Evolutionary conservation across 2,329 filamentous ascomycete genomes (phyloP).

Genomic region (Raffaelea albimanens): DNA sequence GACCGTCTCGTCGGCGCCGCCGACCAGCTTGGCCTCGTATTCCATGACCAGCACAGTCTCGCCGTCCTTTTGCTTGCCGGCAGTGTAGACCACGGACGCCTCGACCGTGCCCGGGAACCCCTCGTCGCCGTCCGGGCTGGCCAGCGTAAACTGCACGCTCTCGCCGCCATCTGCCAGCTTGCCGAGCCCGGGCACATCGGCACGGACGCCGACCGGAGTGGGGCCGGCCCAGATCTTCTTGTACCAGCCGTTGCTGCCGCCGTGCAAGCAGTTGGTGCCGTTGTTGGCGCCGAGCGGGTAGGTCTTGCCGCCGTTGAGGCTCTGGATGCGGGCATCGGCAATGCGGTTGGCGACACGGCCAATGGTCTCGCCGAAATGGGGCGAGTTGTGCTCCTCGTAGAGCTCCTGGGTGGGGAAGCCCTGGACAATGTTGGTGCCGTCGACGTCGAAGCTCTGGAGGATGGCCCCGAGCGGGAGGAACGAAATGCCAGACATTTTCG

Average conservation of each 20-base stretch:
- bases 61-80: conserved; percentile 57
- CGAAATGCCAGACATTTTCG: conserved; percentile 34
- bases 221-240: conserved; percentile 71
- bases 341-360: conserved; percentile 79
- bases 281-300: conserved; percentile 71
- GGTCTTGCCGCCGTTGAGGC: conserved; percentile 56
- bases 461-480: conserved; percentile 72
- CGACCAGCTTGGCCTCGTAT: conserved; percentile 77
- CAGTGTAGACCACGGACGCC: conserved; percentile 67
- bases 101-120: conserved; percentile 83
- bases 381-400: conserved; percentile 65
- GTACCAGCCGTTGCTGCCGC: conserved; percentile 68
- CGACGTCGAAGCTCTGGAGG: conserved; percentile 72
- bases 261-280: conserved; percentile 66
- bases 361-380: conserved; percentile 90
- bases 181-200: conserved; percentile 35
- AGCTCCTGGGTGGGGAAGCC: conserved; percentile 67
- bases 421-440: conserved; percentile 77
- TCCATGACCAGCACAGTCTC: conserved; percentile 73
- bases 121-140: conserved; percentile 75
- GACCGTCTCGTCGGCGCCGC: conserved; percentile 75
- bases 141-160: conserved; percentile 54
- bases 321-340: conserved; percentile 57
- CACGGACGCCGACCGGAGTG: conserved; percentile 40
- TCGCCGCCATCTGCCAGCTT: conserved; percentile 50